Percentiles rank a stretch among this genome's conserved stretches.
Evolutionary conservation across 768 basidiomycete species (phyloP).

Genomic region (Trametopsis cervina): DNA sequence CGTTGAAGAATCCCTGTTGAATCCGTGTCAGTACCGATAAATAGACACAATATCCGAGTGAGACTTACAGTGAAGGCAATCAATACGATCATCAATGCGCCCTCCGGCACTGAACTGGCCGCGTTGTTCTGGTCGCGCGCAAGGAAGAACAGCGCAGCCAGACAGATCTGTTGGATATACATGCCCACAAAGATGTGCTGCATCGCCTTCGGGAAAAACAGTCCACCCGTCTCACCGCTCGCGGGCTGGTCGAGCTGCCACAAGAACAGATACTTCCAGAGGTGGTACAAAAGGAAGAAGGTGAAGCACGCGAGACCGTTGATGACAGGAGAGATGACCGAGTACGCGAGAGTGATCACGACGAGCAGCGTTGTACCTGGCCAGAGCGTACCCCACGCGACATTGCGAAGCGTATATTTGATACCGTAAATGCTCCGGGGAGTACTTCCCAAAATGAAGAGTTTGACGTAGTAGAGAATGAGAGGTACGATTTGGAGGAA

Average conservation of each 20-base stretch:
- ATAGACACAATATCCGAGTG: neutral
- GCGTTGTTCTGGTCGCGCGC: slow-evolving; percentile 46
- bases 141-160: slow-evolving; percentile 89
- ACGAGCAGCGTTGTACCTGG: slow-evolving; percentile 69
- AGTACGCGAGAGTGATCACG: slow-evolving; percentile 80
- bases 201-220: slow-evolving; percentile 94
- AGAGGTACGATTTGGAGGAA: slow-evolving; percentile 75
- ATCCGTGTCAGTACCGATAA: neutral
- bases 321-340: slow-evolving; percentile 88
- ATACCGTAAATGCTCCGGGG: slow-evolving; percentile 80
- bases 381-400: slow-evolving; percentile 75
- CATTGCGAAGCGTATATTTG: slow-evolving; percentile 63
- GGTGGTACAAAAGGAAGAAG: slow-evolving; percentile 77
- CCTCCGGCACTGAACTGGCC: slow-evolving; percentile 62
- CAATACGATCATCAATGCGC: slow-evolving; percentile 77
- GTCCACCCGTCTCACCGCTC: slow-evolving; percentile 76
- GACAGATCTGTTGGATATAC: slow-evolving; percentile 85
- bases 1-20: slow-evolving; percentile 59
- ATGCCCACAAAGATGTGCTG: slow-evolving; percentile 91
- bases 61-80: slow-evolving; percentile 71
- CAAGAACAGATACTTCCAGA: slow-evolving; percentile 54
- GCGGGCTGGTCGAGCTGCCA: slow-evolving; percentile 62
- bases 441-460: slow-evolving; percentile 82
- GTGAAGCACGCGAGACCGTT: slow-evolving; percentile 80
- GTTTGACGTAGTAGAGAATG: slow-evolving; percentile 84